Evolutionary conservation across 2,329 filamentous ascomycete genomes (phyloP), one percentile per base, ranked within the genome.

Genomic region (Daldinia sp.): DNA sequence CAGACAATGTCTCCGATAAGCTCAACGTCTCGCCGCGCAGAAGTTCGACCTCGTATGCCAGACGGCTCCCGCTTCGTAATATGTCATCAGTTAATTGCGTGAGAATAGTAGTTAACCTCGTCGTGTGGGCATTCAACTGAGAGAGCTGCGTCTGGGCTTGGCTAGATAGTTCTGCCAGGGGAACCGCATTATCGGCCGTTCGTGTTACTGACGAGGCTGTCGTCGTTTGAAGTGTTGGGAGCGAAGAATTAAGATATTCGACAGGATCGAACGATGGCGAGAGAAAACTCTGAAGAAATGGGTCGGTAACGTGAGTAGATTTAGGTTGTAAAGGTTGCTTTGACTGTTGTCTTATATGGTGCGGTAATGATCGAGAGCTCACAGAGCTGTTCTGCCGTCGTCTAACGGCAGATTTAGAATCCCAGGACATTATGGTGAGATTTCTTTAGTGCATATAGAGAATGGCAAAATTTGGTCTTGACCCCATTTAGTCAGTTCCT

Each of bases 71-170:
- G 75, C 93, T 94, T 64, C 96, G 89, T 69, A 99, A 81, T 70
- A 99, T 98, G 73, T 98, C 96, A 79, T 99, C 95, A 10, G 96
- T 98, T 67, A 98, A 84, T 76, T 95, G 91, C 35, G 94, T 97
- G 65, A 99, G 86, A 51, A 90, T 92, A 60, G 87, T 89, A 13
- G 94, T 93, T 6, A 98, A 84, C 51, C 94, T 88, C 18, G 93
- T 91, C 1, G 94, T 97, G 78, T 98, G 93, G 7, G 93, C 92
- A 77, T 93, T 97, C 75, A 98, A 88, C 76, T 95, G 92, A 1
- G 94, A 93, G 53, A 98, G 86, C n/a, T 97, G 86, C 3, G 90
- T 86, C 80, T 98, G 94, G 0, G 94, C 91, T 77, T 94, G 92
- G 0, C 90, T 86, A 1, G 93, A 94, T 58, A 97, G 82, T 67